Percentiles rank a stretch among this genome's conserved stretches.
These are phyloP conservation scores for Apostasia ramifera DNA, from an alignment of 106 monocot genomes.

Conservation along the genomic window DNA sequence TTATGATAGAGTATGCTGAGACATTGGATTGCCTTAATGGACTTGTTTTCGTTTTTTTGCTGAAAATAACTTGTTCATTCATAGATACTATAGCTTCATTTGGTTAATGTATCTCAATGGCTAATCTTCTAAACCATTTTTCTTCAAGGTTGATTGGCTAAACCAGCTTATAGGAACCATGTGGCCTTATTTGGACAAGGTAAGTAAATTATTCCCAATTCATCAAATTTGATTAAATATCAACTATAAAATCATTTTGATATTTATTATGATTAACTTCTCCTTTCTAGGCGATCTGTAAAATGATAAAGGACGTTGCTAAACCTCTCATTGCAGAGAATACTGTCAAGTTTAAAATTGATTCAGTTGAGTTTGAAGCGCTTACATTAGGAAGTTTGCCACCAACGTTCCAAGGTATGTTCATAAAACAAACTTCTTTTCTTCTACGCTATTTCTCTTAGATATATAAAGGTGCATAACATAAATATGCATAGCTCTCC, in stretches of 20 bases:
- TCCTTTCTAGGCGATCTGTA: slow-evolving; percentile 72
- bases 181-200: slow-evolving; percentile 99
- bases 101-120: not conserved
- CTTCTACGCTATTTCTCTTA: no score
- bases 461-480: no score
- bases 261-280: not conserved
- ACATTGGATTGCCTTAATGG: not conserved
- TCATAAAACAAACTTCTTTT: not conserved
- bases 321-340: slow-evolving; percentile 96
- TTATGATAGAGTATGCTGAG: slow-evolving; percentile 62
- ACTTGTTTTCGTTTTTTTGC: not conserved
- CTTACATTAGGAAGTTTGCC: slow-evolving; percentile 80
- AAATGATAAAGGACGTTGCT: slow-evolving; percentile 56
- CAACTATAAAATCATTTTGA: not conserved
- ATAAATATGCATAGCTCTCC: no score
- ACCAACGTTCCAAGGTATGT: slow-evolving; percentile 82
- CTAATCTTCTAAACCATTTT: slow-evolving; percentile 8
- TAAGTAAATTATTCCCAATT: slow-evolving; percentile 13
- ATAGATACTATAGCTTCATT: not conserved
- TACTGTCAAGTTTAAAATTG: slow-evolving; percentile 77
- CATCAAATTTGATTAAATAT: not conserved
- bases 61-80: not conserved
- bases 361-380: slow-evolving; percentile 86
- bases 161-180: slow-evolving; percentile 76
- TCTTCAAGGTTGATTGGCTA: slow-evolving; percentile 83